phyloP scores from a whole-genome alignment of 2,329 filamentous ascomycete genomes.

The Botrytis hyacinthi region DNA sequence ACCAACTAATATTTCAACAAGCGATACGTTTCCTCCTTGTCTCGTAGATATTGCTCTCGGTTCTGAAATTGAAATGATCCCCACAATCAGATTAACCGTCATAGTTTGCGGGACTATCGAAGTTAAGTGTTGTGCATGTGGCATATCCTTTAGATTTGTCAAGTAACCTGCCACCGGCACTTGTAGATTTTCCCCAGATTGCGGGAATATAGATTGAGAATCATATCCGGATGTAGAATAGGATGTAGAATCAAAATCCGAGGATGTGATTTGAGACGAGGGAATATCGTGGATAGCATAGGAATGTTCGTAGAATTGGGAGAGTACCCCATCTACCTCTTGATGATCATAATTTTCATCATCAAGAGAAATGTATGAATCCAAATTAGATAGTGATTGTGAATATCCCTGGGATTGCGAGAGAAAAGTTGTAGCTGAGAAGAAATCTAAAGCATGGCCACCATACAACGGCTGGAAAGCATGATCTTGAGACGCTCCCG shows the following conservation, averaged over 20 bases:
- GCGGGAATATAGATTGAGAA: not conserved
- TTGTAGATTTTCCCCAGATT: conserved; percentile 30
- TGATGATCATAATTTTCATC: conserved; percentile 16
- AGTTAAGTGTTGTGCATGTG: conserved; percentile 61
- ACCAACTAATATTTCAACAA: conserved; percentile 76
- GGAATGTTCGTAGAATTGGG: conserved; percentile 76
- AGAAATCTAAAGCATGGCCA: conserved; percentile 44
- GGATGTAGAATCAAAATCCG: conserved; percentile 37
- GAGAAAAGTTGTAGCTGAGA: conserved; percentile 43
- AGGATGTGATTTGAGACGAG: conserved; percentile 57
- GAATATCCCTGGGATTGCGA: not conserved
- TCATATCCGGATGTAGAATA: conserved; percentile 40
- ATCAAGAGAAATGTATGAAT: not conserved
- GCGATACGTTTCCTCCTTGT: conserved; percentile 58
- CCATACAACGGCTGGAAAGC: conserved; percentile 36
- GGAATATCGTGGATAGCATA: conserved; percentile 65
- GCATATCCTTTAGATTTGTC: conserved; percentile 67
- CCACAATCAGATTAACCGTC: conserved; percentile 78
- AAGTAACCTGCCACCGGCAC: conserved; percentile 43
- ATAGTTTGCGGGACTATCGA: conserved; percentile 75
- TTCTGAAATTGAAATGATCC: conserved; percentile 69
- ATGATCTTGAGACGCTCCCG: conserved; percentile 52
- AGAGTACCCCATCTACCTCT: conserved; percentile 43
- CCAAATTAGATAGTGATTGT: not conserved
- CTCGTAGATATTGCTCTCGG: conserved; percentile 57